Conservation (phyloP, 1,139 yeast species). For the Starmera stellimalicola region DNA sequence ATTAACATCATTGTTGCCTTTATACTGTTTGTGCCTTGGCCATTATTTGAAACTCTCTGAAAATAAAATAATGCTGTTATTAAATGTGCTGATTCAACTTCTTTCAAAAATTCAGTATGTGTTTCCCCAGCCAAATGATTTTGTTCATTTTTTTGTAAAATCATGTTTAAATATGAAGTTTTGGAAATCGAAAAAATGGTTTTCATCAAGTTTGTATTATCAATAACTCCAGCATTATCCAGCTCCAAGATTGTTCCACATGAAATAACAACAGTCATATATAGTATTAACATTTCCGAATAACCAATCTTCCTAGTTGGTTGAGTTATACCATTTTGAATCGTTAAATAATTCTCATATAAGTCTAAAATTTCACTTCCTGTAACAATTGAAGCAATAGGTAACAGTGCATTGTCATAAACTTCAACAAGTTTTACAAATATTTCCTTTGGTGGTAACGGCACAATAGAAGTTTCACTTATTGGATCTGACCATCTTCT, state of each 20-base stretch:
- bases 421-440: conserved; percentile 12
- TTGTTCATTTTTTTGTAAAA: too few species aligned
- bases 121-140: too few species aligned
- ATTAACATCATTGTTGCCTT: conserved; percentile 37
- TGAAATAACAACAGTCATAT: not conserved
- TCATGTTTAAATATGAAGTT: too few species aligned
- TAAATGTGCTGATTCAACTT: not conserved
- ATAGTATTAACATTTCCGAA: conserved; percentile 1
- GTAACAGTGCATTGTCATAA: conserved; percentile 8
- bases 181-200: too few species aligned
- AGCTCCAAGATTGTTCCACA: not conserved
- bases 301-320: not conserved
- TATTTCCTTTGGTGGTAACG: conserved; percentile 19
- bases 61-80: conserved; percentile 33
- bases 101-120: not conserved
- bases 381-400: conserved; percentile 2
- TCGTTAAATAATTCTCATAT: not conserved
- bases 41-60: conserved; percentile 32
- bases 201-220: too few species aligned
- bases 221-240: too few species aligned
- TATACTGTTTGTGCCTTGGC: conserved; percentile 39
- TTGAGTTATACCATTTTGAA: not conserved
- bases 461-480: conserved; percentile 12
- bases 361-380: conserved; percentile 2
- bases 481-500: conserved; percentile 21